Evolutionary conservation across 805 yeast genomes (phyloP), one percentile per base, ranked within the genome.

Genomic region (Spathaspora passalidarum): DNA sequence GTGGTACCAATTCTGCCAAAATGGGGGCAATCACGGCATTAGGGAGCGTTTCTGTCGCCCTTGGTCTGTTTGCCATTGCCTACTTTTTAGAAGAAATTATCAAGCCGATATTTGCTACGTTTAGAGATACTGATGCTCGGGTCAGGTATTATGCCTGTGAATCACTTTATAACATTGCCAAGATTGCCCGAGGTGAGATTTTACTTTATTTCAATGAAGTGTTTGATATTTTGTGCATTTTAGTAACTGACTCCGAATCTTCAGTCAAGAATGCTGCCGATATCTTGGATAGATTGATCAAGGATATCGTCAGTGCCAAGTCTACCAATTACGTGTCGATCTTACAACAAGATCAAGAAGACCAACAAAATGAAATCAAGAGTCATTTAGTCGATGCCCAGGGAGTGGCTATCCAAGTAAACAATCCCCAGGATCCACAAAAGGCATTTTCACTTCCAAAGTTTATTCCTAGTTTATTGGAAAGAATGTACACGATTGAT

Each of bases 111-210:
- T 72, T 94, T 55, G 92, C 97, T 0, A 92, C 97, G 48, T 94
- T 94, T 63, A 92, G 96, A 42, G 99, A 94, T 59, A 96, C 94
- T 49, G 97, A 94, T 62, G 92, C 96, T n/a, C 80, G 96, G 54
- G 99, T 94, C 7, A 76, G 99, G 45, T 94, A 94, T 59, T 94
- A 90, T 63, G 97, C 99, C 0, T 94, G 98, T 68, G 99, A 94
- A 60, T 86, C 96, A 40, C 73, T 94, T 49, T 94, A 94, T 66
- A 94, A 94, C 65, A 91, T 94, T 39, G 96, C 98, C 40, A 94
- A 94, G 60, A 95, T 94, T 17, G 96, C 98, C 3, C 82, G 96
- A 54, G 98, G 98, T 22, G 98, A 94, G 65, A 88, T 94, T 18
- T 70, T 94, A 49, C 72, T 86, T 10, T 91, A 88, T 62, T 94